Base-by-base conservation (phyloP, 176 grass and related monocot species). In the Luzula sylvatica region DNA sequence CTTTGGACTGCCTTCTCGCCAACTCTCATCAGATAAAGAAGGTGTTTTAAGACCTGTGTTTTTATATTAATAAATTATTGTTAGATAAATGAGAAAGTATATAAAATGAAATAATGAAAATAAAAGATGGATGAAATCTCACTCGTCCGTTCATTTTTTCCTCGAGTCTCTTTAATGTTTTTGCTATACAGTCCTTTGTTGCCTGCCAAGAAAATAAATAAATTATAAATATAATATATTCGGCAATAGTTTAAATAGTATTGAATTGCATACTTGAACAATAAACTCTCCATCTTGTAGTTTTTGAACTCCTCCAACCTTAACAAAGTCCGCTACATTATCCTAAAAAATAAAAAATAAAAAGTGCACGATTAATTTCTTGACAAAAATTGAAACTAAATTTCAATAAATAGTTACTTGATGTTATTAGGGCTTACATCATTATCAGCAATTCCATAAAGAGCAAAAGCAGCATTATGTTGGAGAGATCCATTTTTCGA, bases 391-490 rank as follows among this genome's bases (percentile, higher is more conserved):
- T 65, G 26, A 65, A 60, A 11, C 12, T 35, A 23, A 55, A 64
- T 61, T 24, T n/a, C n/a, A n/a, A n/a, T n/a, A n/a, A n/a, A 29
- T 7, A 23, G 47, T 55, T 18, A 38, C 39, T 18, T 54, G 18
- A 49, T 8, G 52, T n/a, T n/a, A 42, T 62, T 29, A 20, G 44
- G 4, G n/a, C n/a, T 61, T 79, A 99, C 93, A 81, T 92, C 93
- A 81, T 99, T 99, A 35, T 99, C 86, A 26, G 86, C 93, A 75
- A 99, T 87, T 72, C 93, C 93, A n/a, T 99, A 99, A 66, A 99
- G 82, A 67, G 93, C 86, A 83, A 99, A 99, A 65, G 93, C 93
- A 66, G 93, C 93, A 86, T 99, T 99, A 75, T 99, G 93, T 60
- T 99, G 93, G 50, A 99, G 57, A 69, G 82, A 99, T 2, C 93